A percentile compares a stretch with the other conserved stretches of the same genome.
phyloP scores from a whole-genome alignment of 2,329 filamentous ascomycete species.

The Paecilomyces formosus region DNA sequence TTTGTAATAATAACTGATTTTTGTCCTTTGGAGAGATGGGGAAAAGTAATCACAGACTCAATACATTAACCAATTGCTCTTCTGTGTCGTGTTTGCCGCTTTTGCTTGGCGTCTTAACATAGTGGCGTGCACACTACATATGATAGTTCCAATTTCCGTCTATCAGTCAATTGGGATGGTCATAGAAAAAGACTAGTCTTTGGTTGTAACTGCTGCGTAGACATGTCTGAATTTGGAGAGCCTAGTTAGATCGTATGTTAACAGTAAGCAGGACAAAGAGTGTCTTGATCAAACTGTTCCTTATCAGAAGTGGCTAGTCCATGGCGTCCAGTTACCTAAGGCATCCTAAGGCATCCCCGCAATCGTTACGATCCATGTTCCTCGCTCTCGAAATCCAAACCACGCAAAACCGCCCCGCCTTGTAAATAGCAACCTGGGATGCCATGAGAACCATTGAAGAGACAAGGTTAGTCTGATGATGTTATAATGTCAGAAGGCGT shows the following conservation, averaged over 20 bases:
- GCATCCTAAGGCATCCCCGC: neutral
- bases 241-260: neutral
- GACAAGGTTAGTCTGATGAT: conserved; percentile 36
- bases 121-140: neutral
- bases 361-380: neutral
- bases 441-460: conserved; percentile 51
- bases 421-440: conserved; percentile 8
- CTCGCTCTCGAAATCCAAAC: neutral
- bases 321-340: neutral
- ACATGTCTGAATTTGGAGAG: too few species aligned
- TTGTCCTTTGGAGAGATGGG: neutral
- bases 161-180: neutral
- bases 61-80: neutral
- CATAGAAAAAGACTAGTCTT: neutral
- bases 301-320: neutral
- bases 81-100: neutral
- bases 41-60: neutral
- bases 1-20: neutral
- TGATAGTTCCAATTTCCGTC: neutral
- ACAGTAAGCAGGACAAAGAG: neutral
- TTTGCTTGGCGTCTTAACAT: neutral
- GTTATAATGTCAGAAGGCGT: neutral
- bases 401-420: conserved; percentile 1
- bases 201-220: neutral
- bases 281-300: neutral